Evolutionary conservation across 306 rosid genomes (phyloP).

Genomic region (Castanospermum australe): DNA sequence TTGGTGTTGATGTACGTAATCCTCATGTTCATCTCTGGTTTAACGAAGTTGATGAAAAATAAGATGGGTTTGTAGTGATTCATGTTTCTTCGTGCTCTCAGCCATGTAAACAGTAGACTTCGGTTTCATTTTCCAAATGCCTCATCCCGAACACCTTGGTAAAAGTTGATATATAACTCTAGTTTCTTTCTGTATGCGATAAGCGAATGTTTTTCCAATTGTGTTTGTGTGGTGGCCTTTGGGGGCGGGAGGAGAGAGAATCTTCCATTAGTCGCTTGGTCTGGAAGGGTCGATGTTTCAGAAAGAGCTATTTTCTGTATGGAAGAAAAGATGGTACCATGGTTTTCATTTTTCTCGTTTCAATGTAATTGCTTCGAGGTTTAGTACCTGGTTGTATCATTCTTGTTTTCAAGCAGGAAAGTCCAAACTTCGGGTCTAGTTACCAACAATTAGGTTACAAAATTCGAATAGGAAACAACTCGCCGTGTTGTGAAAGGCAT

Average conservation of each 20-base stretch:
- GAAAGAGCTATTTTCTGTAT: background rate
- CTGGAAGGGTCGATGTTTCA: background rate
- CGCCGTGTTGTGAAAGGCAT: background rate
- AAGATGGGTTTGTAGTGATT: background rate
- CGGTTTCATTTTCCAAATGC: slow-evolving; percentile 29
- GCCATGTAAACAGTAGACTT: slow-evolving; percentile 15
- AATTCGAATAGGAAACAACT: background rate
- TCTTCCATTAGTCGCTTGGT: background rate
- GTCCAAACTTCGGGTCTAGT: background rate
- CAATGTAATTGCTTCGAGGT: background rate
- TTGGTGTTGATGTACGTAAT: background rate
- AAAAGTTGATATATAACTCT: slow-evolving; percentile 17
- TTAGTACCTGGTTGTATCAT: background rate
- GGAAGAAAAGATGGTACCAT: background rate
- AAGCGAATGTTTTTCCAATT: slow-evolving; percentile 6
- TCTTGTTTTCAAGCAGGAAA: background rate
- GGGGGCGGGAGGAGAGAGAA: background rate
- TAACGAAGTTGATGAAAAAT: slow-evolving; percentile 20
- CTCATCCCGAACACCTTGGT: slow-evolving; percentile 21
- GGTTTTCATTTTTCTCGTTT: background rate
- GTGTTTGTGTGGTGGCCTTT: background rate
- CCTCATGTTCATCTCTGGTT: slow-evolving; percentile 18
- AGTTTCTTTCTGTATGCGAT: slow-evolving; percentile 2
- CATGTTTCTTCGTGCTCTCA: slow-evolving; percentile 8
- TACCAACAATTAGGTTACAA: background rate